A percentile compares a stretch with the other conserved stretches of the same genome.
These are phyloP conservation scores for Thalia dealbata DNA, from an alignment of 176 grass and related monocot species.

Conservation along the genomic window DNA sequence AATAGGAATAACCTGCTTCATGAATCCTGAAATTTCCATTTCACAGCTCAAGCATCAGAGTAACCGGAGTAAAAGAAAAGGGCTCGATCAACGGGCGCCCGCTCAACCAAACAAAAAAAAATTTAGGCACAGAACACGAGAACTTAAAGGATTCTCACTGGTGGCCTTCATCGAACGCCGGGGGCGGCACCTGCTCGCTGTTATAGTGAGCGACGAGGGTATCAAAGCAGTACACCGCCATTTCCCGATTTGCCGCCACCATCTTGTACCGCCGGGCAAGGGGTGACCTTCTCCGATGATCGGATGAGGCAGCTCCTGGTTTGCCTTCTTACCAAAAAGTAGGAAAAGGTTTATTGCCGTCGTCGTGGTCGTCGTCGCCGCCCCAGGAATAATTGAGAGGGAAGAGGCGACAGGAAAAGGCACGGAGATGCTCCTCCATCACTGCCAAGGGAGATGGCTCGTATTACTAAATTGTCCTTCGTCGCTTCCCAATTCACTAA, in stretches of 20 bases:
- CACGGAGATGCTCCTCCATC: too few species aligned
- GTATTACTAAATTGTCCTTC: too few species aligned
- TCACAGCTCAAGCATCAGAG: too few species aligned
- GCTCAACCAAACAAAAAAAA: background rate
- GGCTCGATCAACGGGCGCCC: background rate
- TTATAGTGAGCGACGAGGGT: slow-evolving; percentile 80
- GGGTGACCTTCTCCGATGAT: background rate
- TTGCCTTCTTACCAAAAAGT: background rate
- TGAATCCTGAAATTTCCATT: background rate
- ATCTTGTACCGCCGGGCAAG: slow-evolving; percentile 23
- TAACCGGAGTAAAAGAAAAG: background rate
- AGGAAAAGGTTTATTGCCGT: background rate
- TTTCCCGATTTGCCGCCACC: slow-evolving; percentile 88
- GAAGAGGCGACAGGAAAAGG: too few species aligned
- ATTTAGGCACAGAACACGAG: background rate
- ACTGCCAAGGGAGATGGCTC: too few species aligned
- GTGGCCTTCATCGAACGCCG: slow-evolving; percentile 86
- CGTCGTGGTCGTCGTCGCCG: background rate
- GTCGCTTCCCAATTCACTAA: too few species aligned
- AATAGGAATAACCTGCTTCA: background rate
- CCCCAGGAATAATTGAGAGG: background rate
- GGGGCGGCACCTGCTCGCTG: slow-evolving; percentile 52
- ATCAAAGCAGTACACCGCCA: slow-evolving; percentile 96
- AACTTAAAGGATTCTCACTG: slow-evolving; percentile 44
- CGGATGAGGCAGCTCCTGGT: background rate